Conservation (phyloP, 345 rosid genomes). For the Sonneratia caseolaris region DNA sequence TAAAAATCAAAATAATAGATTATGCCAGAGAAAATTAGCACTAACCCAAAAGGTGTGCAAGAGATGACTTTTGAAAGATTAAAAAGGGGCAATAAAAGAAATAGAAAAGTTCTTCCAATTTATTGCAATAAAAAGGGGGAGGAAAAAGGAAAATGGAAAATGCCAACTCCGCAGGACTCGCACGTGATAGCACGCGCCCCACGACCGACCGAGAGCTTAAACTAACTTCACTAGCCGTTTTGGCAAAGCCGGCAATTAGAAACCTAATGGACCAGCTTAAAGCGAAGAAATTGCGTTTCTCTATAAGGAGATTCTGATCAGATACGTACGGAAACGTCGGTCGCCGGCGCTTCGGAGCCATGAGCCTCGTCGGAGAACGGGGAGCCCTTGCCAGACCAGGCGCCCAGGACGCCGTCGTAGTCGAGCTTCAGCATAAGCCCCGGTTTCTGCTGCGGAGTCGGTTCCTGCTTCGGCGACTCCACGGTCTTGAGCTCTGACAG, state of each 20-base stretch:
- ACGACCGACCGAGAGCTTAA: neutral
- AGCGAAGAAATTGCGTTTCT: constrained; percentile 3
- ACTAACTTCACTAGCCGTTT: neutral
- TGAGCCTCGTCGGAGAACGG: constrained; percentile 54
- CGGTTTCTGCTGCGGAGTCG: constrained; percentile 13
- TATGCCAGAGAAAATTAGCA: no score
- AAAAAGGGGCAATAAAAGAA: neutral
- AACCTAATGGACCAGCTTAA: neutral
- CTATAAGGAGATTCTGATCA: neutral
- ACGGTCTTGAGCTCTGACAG: constrained; percentile 13
- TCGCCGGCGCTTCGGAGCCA: constrained; percentile 31
- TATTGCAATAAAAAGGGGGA: neutral
- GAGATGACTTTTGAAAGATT: neutral
- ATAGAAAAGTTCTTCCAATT: neutral
- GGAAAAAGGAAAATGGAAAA: neutral
- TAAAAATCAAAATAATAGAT: no score
- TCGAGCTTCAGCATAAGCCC: constrained; percentile 54
- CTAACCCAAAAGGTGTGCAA: no score
- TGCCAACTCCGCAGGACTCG: neutral
- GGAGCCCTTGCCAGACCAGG: constrained; percentile 62
- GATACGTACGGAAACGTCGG: constrained; percentile 62
- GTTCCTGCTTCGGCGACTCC: constrained; percentile 17
- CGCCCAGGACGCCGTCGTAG: constrained; percentile 55
- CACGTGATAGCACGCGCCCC: neutral
- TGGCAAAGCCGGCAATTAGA: neutral